Evolutionary conservation across 1,284 basidiomycete species (phyloP), one percentile per base, ranked within the genome.

Genomic region (Cutaneotrichosporon sp.): DNA sequence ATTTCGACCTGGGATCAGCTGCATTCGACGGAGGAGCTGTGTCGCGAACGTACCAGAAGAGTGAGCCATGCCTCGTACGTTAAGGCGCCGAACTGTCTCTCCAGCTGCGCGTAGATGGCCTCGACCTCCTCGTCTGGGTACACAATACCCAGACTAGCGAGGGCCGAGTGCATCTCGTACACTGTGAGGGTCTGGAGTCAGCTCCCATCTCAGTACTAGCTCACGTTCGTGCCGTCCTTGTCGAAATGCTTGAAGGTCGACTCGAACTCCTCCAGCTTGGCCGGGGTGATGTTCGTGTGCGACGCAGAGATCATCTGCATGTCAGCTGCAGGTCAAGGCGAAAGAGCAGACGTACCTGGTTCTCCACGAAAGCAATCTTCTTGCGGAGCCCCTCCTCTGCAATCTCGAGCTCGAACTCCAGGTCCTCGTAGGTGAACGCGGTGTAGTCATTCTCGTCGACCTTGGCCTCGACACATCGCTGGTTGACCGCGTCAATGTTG

Each of bases 391-490:
- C 89, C 66, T 90, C 89, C 54, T 87, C 85, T 11, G 97, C 84
- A 14, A 95, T 83, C 74, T 90, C 89, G 2, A 95, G 84, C 80
- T 98, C 95, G 69, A 94, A 97, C 62, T 88, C 87, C 24, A 98
- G 84, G 77, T 98, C 95, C 74, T 94, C 91, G 67, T 85, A 86
- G 1, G 91, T 94, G 72, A 95, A 90, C 16, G 95, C 87, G 0
- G 95, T 97, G 73, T 97, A 92, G 76, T 97, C 95, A 76, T 97
- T 97, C 79, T 97, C 95, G 73, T 97, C 95, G 3, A 97, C 89
- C 69, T 95, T 97, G 20, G 94, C 95, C n/a, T 88, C 87, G 4
- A 81, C 80, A 74, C 95, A 97, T 59, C 89, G 89, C 10, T 84
- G 82, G 70, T 95, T 91, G 1, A 75, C 61, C 2, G 67, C 67